These are phyloP conservation scores for Xylaria sp. DNA, from an alignment of 2,329 filamentous ascomycete species.

Conservation along the genomic window DNA sequence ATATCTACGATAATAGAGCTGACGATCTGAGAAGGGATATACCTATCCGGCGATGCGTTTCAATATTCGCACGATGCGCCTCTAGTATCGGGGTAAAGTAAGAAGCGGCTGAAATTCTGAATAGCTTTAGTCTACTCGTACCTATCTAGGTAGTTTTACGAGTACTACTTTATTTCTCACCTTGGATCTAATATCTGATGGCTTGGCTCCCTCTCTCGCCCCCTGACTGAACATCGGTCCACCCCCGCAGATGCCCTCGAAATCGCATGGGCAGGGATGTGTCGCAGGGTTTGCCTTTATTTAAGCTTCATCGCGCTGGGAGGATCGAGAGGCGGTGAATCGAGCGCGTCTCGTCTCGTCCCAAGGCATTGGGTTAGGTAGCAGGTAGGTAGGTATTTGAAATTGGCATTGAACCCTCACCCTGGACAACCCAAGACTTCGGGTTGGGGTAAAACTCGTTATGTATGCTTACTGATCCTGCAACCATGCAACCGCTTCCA, in stretches of 20 bases:
- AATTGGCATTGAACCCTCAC: constrained; percentile 4
- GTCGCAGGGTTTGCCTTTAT: neutral
- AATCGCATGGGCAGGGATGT: neutral
- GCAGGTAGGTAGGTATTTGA: constrained; percentile 9
- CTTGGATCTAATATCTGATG: neutral
- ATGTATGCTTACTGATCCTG: constrained; percentile 15
- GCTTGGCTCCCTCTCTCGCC: neutral
- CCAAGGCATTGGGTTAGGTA: constrained; percentile 7
- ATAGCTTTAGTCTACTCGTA: neutral
- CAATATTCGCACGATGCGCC: too few relatives aligned
- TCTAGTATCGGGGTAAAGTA: too few relatives aligned
- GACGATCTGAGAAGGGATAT: neutral
- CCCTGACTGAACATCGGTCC: neutral
- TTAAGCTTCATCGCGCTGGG: constrained; percentile 5
- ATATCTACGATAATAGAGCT: neutral
- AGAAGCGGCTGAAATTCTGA: neutral
- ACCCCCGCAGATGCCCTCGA: neutral
- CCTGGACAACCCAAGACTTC: constrained; percentile 15
- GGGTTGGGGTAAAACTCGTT: constrained; percentile 10
- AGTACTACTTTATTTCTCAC: too few relatives aligned
- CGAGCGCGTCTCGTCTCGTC: neutral
- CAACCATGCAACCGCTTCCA: neutral
- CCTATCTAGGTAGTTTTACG: too few relatives aligned
- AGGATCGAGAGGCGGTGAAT: constrained; percentile 10
- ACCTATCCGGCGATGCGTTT: neutral